Evolutionary conservation across 345 rosid genomes (phyloP).

Genomic region (Geranium rotundifolium): DNA sequence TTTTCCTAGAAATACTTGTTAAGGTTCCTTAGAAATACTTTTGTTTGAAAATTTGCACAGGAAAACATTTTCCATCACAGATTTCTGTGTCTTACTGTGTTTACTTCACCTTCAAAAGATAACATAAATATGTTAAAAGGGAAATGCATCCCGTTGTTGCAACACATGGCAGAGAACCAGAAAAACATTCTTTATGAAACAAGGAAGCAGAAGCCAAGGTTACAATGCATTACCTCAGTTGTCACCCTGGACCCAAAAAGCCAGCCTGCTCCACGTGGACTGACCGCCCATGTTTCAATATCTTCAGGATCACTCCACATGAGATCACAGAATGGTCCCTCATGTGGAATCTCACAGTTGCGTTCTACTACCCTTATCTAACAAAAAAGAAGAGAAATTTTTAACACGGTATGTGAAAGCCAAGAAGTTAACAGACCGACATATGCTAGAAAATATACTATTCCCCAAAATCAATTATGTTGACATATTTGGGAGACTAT

Average conservation of each 20-base stretch:
- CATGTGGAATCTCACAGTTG: constrained; percentile 97
- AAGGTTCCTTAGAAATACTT: neutral
- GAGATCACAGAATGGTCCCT: constrained; percentile 99
- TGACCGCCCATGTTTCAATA: constrained; percentile 99
- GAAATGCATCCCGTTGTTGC: neutral
- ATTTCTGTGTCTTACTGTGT: neutral
- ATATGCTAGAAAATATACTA: neutral
- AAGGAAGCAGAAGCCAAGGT: neutral
- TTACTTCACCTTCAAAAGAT: neutral
- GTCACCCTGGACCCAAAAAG: constrained; percentile 99
- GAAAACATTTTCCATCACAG: neutral
- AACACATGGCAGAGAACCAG: neutral
- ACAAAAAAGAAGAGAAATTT: constrained; percentile 5
- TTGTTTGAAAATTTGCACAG: neutral
- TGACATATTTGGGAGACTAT: neutral
- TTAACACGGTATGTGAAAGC: neutral
- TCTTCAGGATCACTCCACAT: constrained; percentile 99
- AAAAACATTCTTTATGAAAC: neutral
- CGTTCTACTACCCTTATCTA: constrained; percentile 91
- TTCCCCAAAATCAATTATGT: neutral
- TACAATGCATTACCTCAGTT: constrained; percentile 54
- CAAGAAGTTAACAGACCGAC: neutral
- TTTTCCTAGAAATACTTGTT: too few species aligned
- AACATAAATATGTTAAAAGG: neutral
- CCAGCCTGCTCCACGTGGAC: constrained; percentile 99